Evolutionary conservation across 768 basidiomycete species (phyloP).

Genomic region (Amanita molliuscula): DNA sequence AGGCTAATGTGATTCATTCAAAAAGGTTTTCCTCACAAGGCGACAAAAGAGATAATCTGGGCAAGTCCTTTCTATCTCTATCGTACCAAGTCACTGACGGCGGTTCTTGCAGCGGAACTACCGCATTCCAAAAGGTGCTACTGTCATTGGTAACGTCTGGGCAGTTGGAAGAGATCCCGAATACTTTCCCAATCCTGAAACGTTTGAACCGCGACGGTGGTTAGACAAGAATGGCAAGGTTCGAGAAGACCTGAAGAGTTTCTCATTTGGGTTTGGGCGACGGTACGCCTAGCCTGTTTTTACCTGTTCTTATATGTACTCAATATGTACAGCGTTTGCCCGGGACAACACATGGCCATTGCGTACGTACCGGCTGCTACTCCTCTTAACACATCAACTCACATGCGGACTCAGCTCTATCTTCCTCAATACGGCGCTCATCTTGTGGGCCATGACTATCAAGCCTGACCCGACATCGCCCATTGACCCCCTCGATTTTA

Average conservation of each 20-base stretch:
- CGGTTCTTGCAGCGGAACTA: conserved; percentile 25
- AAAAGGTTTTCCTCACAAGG: conserved; percentile 49
- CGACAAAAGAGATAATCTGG: conserved; percentile 56
- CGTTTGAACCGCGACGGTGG: conserved; percentile 52
- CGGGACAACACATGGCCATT: conserved; percentile 51
- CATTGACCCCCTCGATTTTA: conserved; percentile 53
- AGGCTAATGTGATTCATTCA: neutral
- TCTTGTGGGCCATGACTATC: conserved; percentile 58
- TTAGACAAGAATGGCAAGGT: conserved; percentile 30
- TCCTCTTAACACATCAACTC: neutral
- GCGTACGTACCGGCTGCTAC: conserved; percentile 17
- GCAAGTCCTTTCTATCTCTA: conserved; percentile 18
- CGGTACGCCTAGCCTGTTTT: conserved; percentile 17
- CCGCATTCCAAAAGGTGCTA: conserved; percentile 45
- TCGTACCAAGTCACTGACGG: neutral
- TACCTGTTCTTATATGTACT: neutral
- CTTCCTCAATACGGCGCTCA: conserved; percentile 53
- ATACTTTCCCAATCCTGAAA: conserved; percentile 50
- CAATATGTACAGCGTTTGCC: conserved; percentile 38
- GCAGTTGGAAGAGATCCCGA: conserved; percentile 47
- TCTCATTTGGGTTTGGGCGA: conserved; percentile 48
- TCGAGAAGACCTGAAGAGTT: conserved; percentile 42
- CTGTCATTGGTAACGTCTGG: conserved; percentile 54
- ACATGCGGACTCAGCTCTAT: conserved; percentile 32
- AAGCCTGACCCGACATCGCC: conserved; percentile 37